Conservation (phyloP, 2,329 filamentous ascomycete species). For the Xylariaceae sp. region DNA sequence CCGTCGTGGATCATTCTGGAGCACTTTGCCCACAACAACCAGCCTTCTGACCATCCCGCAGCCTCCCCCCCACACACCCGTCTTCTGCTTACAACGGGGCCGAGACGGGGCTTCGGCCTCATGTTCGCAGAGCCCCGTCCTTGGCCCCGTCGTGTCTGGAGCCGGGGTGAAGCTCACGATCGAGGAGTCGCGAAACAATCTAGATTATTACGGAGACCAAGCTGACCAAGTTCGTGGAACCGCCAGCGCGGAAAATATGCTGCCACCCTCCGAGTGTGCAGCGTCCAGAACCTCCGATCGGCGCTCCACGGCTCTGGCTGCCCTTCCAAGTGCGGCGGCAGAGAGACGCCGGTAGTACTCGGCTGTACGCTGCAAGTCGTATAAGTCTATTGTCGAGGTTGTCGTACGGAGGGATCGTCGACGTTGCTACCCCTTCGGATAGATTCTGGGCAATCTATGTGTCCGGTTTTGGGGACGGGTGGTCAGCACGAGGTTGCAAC, state of each 20-base stretch:
- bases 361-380: background rate
- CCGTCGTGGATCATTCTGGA: background rate
- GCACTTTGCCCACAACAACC: background rate
- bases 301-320: conserved; percentile 3
- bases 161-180: background rate
- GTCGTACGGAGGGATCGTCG: background rate
- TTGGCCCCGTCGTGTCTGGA: background rate
- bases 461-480: too few relatives aligned
- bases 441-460: background rate
- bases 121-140: background rate
- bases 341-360: background rate
- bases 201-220: background rate
- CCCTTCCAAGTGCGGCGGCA: background rate
- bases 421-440: background rate
- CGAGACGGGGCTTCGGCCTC: background rate
- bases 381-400: background rate
- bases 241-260: conserved; percentile 1
- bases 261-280: background rate
- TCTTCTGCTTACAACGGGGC: too few relatives aligned
- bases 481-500: too few relatives aligned
- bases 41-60: background rate
- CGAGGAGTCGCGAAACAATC: background rate
- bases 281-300: conserved; percentile 7
- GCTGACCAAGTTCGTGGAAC: conserved; percentile 1
- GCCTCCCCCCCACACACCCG: too few relatives aligned